phyloP scores from a whole-genome alignment of 1,284 basidiomycete species.

The Boletellus deceptivus region DNA sequence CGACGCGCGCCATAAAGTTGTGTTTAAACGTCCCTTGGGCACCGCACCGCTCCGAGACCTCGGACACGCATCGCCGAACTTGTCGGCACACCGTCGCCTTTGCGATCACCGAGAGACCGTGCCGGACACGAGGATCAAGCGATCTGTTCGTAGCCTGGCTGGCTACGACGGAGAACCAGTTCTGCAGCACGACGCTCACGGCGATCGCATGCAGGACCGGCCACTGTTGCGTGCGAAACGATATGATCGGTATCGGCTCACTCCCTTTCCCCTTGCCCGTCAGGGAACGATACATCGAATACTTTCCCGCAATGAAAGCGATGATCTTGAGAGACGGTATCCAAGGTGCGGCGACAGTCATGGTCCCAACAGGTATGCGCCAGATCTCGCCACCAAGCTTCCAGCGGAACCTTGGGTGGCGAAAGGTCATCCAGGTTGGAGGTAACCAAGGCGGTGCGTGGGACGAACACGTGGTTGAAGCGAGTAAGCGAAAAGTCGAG shows the following conservation, averaged over 20 bases:
- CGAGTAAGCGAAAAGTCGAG: too few species aligned
- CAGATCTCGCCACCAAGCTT: slow-evolving; percentile 53
- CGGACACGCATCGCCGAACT: slow-evolving; percentile 44
- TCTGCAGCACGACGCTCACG: slow-evolving; percentile 44
- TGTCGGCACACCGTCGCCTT: slow-evolving; percentile 53
- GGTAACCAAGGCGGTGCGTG: too few species aligned
- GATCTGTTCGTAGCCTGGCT: slow-evolving; percentile 34
- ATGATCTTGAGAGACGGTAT: slow-evolving; percentile 47
- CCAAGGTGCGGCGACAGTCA: slow-evolving; percentile 47
- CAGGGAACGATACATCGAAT: slow-evolving; percentile 49
- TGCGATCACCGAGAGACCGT: slow-evolving; percentile 48
- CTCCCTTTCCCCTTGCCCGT: slow-evolving; percentile 41
- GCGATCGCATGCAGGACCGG: slow-evolving; percentile 48
- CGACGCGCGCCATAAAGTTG: slow-evolving; percentile 50
- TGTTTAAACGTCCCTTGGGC: slow-evolving; percentile 56
- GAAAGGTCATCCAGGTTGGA: slow-evolving; percentile 33
- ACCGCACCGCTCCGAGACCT: slow-evolving; percentile 52
- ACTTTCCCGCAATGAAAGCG: slow-evolving; percentile 48
- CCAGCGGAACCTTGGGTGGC: slow-evolving; percentile 38
- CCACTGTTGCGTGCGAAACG: slow-evolving; percentile 58
- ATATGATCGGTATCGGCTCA: slow-evolving; percentile 46
- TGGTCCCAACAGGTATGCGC: slow-evolving; percentile 49
- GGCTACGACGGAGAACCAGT: slow-evolving; percentile 43
- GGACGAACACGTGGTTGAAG: too few species aligned
- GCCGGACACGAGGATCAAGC: slow-evolving; percentile 42